phyloP scores from a whole-genome alignment of 805 yeast genomes.

The Candida xiaguanensis region DNA sequence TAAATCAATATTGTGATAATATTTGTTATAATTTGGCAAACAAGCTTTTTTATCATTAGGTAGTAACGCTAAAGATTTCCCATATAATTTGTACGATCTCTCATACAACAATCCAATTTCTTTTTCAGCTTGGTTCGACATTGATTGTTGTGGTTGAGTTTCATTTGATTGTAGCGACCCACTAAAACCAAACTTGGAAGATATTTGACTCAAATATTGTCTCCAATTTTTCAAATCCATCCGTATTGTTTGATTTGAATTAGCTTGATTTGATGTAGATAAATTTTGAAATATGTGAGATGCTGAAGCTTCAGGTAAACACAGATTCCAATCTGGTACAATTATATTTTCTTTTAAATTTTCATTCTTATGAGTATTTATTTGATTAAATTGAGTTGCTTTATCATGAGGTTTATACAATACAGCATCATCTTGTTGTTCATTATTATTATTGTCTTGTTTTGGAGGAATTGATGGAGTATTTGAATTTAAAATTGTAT shows the following conservation, averaged over 20 bases:
- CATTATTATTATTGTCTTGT: conserved; percentile 13
- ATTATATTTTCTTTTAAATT: conserved; percentile 36
- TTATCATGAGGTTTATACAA: conserved; percentile 41
- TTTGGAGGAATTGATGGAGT: conserved; percentile 25
- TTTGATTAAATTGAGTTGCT: conserved; percentile 35
- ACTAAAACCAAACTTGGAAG: conserved; percentile 33
- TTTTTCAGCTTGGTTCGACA: conserved; percentile 21
- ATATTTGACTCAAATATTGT: conserved; percentile 29
- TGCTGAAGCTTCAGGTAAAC: conserved; percentile 23
- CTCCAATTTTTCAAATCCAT: conserved; percentile 36
- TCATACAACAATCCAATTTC: conserved; percentile 32
- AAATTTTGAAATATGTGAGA: conserved; percentile 22
- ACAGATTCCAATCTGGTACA: conserved; percentile 40
- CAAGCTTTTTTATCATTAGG: conserved; percentile 38
- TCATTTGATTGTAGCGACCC: conserved; percentile 18
- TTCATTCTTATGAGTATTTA: conserved; percentile 44
- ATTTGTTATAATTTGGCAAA: conserved; percentile 33
- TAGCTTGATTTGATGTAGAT: conserved; percentile 20
- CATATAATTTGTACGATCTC: conserved; percentile 36
- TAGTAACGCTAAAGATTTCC: conserved; percentile 31
- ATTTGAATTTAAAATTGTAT: conserved; percentile 28
- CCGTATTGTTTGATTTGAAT: conserved; percentile 15
- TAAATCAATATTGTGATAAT: conserved; percentile 16
- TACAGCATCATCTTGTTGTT: conserved; percentile 36
- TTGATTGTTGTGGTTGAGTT: conserved; percentile 6